These are phyloP conservation scores for Ophiosphaerella korrae DNA, from an alignment of 2,329 filamentous ascomycete species.

Conservation along the genomic window DNA sequence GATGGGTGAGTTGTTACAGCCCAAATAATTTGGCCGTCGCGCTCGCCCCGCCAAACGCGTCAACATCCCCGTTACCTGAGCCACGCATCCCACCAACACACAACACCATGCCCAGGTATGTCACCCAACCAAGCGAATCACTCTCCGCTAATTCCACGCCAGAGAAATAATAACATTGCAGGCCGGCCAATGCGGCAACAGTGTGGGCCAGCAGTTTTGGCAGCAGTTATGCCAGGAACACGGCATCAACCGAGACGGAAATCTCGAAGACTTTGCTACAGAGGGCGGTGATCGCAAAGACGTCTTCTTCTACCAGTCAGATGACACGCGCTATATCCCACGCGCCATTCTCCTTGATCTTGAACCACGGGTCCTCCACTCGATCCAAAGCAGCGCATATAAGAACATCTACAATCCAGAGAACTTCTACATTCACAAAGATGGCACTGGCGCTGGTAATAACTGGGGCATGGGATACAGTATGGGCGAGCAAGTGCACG, in stretches of 20 bases:
- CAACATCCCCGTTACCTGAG: constrained; percentile 23
- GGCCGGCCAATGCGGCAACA: constrained; percentile 99
- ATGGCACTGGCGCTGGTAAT: constrained; percentile 91
- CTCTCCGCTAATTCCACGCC: constrained; percentile 11
- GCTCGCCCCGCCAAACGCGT: constrained; percentile 42
- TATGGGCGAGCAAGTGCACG: constrained; percentile 86
- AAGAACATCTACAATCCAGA: constrained; percentile 99
- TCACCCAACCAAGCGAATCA: neutral
- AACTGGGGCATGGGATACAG: constrained; percentile 98
- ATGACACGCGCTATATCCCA: constrained; percentile 97
- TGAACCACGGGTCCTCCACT: constrained; percentile 89
- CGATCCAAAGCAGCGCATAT: constrained; percentile 91
- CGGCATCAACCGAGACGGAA: constrained; percentile 95
- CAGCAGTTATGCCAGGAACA: constrained; percentile 98
- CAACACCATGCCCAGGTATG: constrained; percentile 47
- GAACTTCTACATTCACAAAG: constrained; percentile 96
- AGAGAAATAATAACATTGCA: constrained; percentile 99
- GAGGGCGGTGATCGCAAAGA: constrained; percentile 98
- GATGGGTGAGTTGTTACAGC: too few relatives aligned
- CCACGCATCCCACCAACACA: constrained; percentile 12
- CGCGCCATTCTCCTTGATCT: constrained; percentile 93
- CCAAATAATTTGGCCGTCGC: constrained; percentile 14
- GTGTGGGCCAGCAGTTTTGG: constrained; percentile 98
- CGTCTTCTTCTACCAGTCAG: constrained; percentile 98
- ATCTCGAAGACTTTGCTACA: constrained; percentile 95